Evolutionary conservation across 257 asterid genomes (phyloP), one percentile per base, ranked within the genome.

Genomic region (Fraxinus quadrangulata): DNA sequence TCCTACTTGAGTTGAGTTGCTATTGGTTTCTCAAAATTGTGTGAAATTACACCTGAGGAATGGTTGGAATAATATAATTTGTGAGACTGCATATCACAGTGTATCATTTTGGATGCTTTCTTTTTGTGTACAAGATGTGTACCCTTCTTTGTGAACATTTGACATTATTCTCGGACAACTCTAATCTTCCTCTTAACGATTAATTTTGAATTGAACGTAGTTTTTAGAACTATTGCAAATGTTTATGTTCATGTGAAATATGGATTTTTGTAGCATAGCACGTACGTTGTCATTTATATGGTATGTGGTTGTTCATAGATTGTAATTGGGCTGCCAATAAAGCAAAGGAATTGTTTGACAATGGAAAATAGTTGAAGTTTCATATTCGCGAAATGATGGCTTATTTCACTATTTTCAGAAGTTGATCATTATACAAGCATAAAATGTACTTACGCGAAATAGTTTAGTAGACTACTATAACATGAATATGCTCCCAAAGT

Each of bases 21-120:
- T 73, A 51, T 40, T 66, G 59, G 68, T 49, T 51, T 26, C 68
- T 51, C 69, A 19, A 26, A 73, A 74, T 73, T 67, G 65, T 73
- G 78, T 12, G 56, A 12, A 47, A 47, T 14, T 13, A 45, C 54
- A 14, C 56, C 3, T 47, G n/a, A 47, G 2, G 56, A 14, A 47
- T 47, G 56, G 1, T 47, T 47, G 56, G 16, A 47, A 47, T n/a
- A 47, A 14, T 47, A 4, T 47, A 47, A 47, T 47, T 47, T 47
- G 21, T 47, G 21, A 6, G 56, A 47, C 4, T n/a, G 0, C 54
- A 14, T 16, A 14, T 16, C n/a, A 40, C 47, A 4, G n/a, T 47
- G 16, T 47, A 14, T 14, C 6, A 47, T 47, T 47, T 47, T 47
- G 56, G n/a, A 47, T 16, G 56, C 56, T 14, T 45, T 45, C 1